Percentiles rank a stretch among this genome's conserved stretches.
phyloP scores from a whole-genome alignment of 495 filamentous ascomycete genomes.

The Aspergillus sclerotiicarbonarius region DNA sequence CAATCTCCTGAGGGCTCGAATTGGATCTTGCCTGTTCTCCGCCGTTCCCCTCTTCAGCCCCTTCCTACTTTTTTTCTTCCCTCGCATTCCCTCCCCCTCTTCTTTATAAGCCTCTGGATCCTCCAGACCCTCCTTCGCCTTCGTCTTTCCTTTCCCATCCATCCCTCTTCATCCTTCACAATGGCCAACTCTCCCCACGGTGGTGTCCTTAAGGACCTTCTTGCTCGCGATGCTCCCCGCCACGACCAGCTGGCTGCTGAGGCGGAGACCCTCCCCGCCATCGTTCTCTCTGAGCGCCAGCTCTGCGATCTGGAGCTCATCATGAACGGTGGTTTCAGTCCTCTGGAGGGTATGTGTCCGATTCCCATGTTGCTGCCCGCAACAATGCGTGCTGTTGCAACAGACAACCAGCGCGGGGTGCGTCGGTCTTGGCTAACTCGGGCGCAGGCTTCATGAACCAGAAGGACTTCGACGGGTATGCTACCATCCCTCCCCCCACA shows the following conservation, averaged over 20 bases:
- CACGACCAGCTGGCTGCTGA: conserved; percentile 74
- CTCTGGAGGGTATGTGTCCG: conserved; percentile 72
- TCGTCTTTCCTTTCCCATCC: conserved; percentile 11
- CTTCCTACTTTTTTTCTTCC: conserved; percentile 6
- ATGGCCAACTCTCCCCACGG: conserved; percentile 90
- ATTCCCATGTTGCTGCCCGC: conserved; percentile 7
- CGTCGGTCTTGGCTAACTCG: background rate
- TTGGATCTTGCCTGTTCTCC: background rate
- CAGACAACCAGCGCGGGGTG: background rate
- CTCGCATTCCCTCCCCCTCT: background rate
- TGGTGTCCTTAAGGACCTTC: conserved; percentile 93
- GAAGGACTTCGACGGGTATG: conserved; percentile 90
- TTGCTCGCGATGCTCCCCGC: conserved; percentile 82
- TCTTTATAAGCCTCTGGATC: conserved; percentile 12
- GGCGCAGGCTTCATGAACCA: conserved; percentile 88
- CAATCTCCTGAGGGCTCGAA: conserved; percentile 13
- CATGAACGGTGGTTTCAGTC: conserved; percentile 94
- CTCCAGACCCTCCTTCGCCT: conserved; percentile 11
- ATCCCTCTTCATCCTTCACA: conserved; percentile 16
- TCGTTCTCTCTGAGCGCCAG: conserved; percentile 86
- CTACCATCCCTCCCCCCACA: background rate
- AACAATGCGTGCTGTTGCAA: background rate
- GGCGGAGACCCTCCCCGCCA: conserved; percentile 81
- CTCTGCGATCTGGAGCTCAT: conserved; percentile 96
- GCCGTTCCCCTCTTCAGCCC: conserved; percentile 7